A percentile compares a stretch with the other conserved stretches of the same genome.
phyloP scores from a whole-genome alignment of 2,329 filamentous ascomycete genomes.

The Botryosphaeria dothidea region DNA sequence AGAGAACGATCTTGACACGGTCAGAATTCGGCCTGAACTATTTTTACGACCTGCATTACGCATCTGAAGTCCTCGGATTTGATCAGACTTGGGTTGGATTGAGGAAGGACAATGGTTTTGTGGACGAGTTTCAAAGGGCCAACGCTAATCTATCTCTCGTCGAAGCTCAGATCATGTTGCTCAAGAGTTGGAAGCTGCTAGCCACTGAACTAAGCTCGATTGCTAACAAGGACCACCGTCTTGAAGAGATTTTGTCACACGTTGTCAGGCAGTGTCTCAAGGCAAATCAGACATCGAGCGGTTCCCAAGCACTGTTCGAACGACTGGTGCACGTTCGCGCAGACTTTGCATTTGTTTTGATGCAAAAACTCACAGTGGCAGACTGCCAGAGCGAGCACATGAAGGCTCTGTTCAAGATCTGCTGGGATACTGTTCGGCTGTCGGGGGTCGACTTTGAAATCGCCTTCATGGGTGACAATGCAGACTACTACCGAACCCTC shows the following conservation, averaged over 20 bases:
- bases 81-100: slow-evolving; percentile 72
- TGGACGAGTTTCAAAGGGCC: slow-evolving; percentile 78
- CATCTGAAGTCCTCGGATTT: slow-evolving; percentile 72
- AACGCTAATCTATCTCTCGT: slow-evolving; percentile 91
- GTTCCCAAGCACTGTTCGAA: slow-evolving; percentile 79
- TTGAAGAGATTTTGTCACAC: slow-evolving; percentile 70
- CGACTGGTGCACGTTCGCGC: slow-evolving; percentile 74
- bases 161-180: slow-evolving; percentile 83
- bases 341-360: slow-evolving; percentile 77
- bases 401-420: slow-evolving; percentile 55
- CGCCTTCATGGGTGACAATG: slow-evolving; percentile 58
- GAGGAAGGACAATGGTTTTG: slow-evolving; percentile 67
- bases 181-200: slow-evolving; percentile 87
- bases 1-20: slow-evolving; percentile 68
- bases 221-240: slow-evolving; percentile 52
- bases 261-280: slow-evolving; percentile 76
- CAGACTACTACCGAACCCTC: slow-evolving; percentile 76
- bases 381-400: slow-evolving; percentile 53
- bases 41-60: slow-evolving; percentile 80
- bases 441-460: slow-evolving; percentile 60
- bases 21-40: slow-evolving; percentile 72
- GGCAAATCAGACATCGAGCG: slow-evolving; percentile 71
- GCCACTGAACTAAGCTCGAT: slow-evolving; percentile 79
- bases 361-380: slow-evolving; percentile 72
- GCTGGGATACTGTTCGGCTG: slow-evolving; percentile 62